Base-by-base conservation (phyloP, 306 rosid genomes). In the Oxytropis ochrocephala region DNA sequence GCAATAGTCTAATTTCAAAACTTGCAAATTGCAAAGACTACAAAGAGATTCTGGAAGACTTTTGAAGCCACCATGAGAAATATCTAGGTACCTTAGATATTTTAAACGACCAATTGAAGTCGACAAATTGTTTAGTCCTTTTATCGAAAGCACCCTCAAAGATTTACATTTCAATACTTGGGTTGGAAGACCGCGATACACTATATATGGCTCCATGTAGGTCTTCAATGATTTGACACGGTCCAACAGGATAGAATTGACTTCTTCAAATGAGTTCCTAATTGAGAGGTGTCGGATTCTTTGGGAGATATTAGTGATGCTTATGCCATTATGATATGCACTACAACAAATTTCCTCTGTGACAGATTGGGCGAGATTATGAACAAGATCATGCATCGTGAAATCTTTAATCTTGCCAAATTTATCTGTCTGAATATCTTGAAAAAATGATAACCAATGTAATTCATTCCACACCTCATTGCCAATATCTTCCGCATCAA, bases 391-490 rank as follows among this genome's bases (percentile, higher is more conserved):
- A 41, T 76, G 79, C 55, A 75, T 75, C 32, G 56, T 58, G 33
- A 64, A 80, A 13, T 0, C 0, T 6, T 0, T 7, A 8, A 64
- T 13, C 5, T 27, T 17, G 9, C 72, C 75, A 21, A 46, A 36
- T 59, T 24, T 17, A 24, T 70, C 14, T 0, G 0, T 57, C 32
- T 16, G 0, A 4, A 29, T 64, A 21, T 70, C 75, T 39, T 72
- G 76, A 5, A 81, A 81, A 11, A 81, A 81, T 1, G 76, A 81
- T 49, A 64, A 72, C 36, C 32, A 43, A 8, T n/a, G 32, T 48
- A 81, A 49, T 46, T 81, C 79, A 6, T 76, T 61, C 18, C 54
- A 77, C 4, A 36, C 64, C 24, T 24, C 47, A 5, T 61, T n/a
- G n/a, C n/a, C n/a, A n/a, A n/a, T n/a, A n/a, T n/a, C n/a, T n/a